Conservation (phyloP, 345 rosid genomes). For the Moricandia moricandioides region DNA sequence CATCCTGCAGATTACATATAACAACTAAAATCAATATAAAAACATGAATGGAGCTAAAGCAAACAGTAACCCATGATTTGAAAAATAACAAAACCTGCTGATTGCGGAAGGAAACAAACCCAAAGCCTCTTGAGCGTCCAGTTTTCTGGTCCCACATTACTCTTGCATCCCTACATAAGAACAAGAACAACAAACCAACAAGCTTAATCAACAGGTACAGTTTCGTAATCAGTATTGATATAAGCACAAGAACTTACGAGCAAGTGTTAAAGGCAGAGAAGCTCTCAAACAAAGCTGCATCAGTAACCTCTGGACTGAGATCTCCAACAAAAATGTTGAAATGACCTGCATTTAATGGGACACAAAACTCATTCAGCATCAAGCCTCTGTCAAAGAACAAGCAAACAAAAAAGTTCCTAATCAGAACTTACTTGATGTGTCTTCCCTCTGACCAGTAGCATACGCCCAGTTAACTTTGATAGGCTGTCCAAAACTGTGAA, state of each 20-base stretch:
- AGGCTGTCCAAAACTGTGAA: conserved; percentile 88
- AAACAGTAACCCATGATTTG: background rate
- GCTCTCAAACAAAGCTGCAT: conserved; percentile 74
- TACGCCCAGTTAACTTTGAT: conserved; percentile 98
- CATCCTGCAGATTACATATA: conserved; percentile 52
- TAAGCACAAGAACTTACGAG: conserved; percentile 55
- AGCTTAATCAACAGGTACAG: background rate
- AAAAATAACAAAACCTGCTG: conserved; percentile 50
- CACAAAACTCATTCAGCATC: conserved; percentile 1
- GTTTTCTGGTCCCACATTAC: conserved; percentile 99
- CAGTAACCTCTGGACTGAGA: conserved; percentile 90
- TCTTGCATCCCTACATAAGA: conserved; percentile 60
- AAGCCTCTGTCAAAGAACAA: background rate
- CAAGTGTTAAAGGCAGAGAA: conserved; percentile 69
- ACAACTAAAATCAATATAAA: background rate
- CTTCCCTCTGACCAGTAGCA: conserved; percentile 95
- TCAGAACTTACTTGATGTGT: conserved; percentile 68
- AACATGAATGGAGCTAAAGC: background rate
- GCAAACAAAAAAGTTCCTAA: background rate
- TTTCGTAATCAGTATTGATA: background rate
- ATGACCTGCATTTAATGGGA: conserved; percentile 51
- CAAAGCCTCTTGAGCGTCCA: conserved; percentile 94
- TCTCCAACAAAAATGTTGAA: conserved; percentile 88
- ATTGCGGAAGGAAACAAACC: conserved; percentile 83
- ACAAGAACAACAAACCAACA: background rate